Percentiles rank a stretch among this genome's conserved stretches.
Evolutionary conservation across 1,284 basidiomycete species (phyloP).

Genomic region (Puccinia coronata): DNA sequence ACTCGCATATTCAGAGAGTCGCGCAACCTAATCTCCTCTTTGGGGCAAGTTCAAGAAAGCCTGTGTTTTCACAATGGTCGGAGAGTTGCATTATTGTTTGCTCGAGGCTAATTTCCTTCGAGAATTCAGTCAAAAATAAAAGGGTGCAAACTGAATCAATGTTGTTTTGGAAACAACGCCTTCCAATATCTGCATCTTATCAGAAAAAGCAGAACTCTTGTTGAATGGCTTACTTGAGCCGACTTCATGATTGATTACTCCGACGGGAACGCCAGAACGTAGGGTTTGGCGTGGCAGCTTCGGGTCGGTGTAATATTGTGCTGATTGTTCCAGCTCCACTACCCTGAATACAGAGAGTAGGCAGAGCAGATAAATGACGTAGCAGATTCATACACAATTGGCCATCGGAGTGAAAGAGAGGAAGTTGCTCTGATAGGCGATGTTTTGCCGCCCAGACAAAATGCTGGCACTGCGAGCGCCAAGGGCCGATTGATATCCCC

Average conservation of each 20-base stretch:
- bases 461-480: conserved; percentile 71
- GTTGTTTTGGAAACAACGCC: conserved; percentile 78
- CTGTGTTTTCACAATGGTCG: neutral
- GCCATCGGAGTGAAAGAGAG: neutral
- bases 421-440: too few species aligned
- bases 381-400: too few species aligned
- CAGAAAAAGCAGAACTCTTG: conserved; percentile 58
- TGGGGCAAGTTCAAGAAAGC: neutral
- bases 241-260: conserved; percentile 52
- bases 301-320: conserved; percentile 72
- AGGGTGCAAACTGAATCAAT: conserved; percentile 59
- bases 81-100: conserved; percentile 3
- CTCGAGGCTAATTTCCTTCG: too few species aligned
- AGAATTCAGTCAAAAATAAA: too few species aligned
- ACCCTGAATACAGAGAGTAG: conserved; percentile 63
- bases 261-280: conserved; percentile 62
- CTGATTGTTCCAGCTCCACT: conserved; percentile 79
- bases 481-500: conserved; percentile 76
- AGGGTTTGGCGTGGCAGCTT: conserved; percentile 81
- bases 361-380: too few species aligned
- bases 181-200: conserved; percentile 61
- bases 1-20: neutral
- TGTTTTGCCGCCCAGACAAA: conserved; percentile 88
- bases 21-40: neutral
- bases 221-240: conserved; percentile 60